Percentiles rank a stretch among this genome's conserved stretches.
Conservation (phyloP, 345 rosid species). For the Salix brachista region DNA sequence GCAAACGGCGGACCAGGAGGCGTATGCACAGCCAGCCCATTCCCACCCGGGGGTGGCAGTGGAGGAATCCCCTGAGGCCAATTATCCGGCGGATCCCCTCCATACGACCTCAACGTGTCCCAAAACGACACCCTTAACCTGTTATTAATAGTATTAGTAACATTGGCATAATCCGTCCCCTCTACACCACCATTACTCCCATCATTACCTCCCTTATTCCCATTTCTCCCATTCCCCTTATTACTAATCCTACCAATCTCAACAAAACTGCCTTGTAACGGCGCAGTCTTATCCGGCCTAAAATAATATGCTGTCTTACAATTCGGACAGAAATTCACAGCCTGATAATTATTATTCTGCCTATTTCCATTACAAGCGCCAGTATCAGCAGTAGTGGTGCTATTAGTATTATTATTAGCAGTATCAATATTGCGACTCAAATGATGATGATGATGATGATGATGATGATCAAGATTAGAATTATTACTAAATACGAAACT, state of each 20-base stretch:
- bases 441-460: not conserved
- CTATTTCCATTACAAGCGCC: not conserved
- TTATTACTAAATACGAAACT: conserved; percentile 19
- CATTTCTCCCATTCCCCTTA: not conserved
- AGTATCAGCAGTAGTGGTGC: not conserved
- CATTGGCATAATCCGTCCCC: conserved; percentile 14
- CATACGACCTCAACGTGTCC: conserved; percentile 67
- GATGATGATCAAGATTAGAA: conserved; percentile 10
- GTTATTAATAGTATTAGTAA: conserved; percentile 13
- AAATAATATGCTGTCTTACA: conserved; percentile 84
- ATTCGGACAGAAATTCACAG: conserved; percentile 79
- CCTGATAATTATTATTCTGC: conserved; percentile 32
- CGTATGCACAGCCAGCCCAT: conserved; percentile 54
- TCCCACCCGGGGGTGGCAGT: conserved; percentile 23
- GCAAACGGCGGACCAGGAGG: conserved; percentile 77
- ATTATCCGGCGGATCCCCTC: conserved; percentile 67
- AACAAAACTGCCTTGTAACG: conserved; percentile 83
- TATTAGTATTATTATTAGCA: not conserved
- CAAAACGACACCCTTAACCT: conserved; percentile 60
- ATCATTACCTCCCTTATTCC: not conserved
- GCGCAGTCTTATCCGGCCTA: conserved; percentile 55
- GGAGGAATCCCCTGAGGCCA: conserved; percentile 41
- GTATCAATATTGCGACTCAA: not conserved
- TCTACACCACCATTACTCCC: conserved; percentile 18
- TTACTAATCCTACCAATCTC: conserved; percentile 55